Base-by-base conservation (phyloP, 257 asterid species). In the Solanum pinnatisectum region DNA sequence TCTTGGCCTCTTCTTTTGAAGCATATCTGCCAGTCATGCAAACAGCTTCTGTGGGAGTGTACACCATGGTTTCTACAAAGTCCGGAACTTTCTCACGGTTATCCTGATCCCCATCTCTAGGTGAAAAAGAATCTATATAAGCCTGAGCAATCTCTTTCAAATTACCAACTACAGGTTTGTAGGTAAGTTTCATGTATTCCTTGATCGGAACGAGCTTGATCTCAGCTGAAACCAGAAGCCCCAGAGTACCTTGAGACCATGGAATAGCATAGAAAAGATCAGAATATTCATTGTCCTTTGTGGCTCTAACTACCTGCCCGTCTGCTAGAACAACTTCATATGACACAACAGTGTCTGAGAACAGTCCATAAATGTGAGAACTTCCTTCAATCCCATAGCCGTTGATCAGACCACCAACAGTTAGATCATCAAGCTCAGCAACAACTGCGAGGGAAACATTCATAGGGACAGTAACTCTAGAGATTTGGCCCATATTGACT, bases 361-460 rank as follows among this genome's bases (percentile, higher is more conserved):
- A 97, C 85, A 97, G 89, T 8, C 99, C 98, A 72, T 95, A 95
- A 9, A 97, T 33, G 74, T 97, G 99, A 88, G 98, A 95, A 94
- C 98, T 97, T 87, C 99, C 99, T 92, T 95, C 98, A 39, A 97
- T 95, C 30, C 99, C 99, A 25, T 96, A 97, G 84, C 99, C 99
- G 33, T 97, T 97, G 89, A 97, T 97, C 86, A 97, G 90, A 37
- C 98, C 99, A 89, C 99, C 99, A 87, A 97, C 98, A 95, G 77
- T 70, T 70, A 70, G 77, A 30, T 70, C 77, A 30, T 70, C 77
- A 70, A 70, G 77, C 77, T 70, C 99, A 0, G 98, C 98, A 86
- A 95, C 98, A 87, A 96, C 99, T 32, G 99, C 99, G 16, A 94
- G 98, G 59, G 99, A 85, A 68, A 96, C 93, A 88, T 95, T 95